Base-by-base conservation (phyloP, 768 basidiomycete species). In the Suillus placidus region DNA sequence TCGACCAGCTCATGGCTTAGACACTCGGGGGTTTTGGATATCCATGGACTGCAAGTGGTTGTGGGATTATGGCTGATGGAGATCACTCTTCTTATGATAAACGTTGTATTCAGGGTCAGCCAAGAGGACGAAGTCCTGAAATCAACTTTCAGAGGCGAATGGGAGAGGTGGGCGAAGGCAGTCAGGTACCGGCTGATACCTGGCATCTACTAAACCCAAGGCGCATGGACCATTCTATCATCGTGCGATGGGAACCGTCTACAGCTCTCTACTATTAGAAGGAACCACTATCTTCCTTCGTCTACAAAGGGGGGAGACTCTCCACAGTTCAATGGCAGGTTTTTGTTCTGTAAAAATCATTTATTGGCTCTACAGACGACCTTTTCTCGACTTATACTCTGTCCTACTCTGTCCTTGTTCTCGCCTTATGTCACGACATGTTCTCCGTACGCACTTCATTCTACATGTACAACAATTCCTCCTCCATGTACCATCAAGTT, bases 161-260 rank as follows among this genome's bases (percentile, higher is more conserved):
- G 57, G 57, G 23, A 58, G 23, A 26, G 5, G 8, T 80, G 75
- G 73, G 76, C 73, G 4, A 55, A 40, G 6, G 60, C 52, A 16
- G 77, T 78, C 3, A 71, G 71, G 30, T 78, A 74, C 43, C 71
- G 68, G 38, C 64, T 81, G 23, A 61, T 81, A 30, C 80, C 80
- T 4, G 68, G 72, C 14, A 47, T 79, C 3, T 79, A 70, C 63
- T 80, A 61, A 42, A 26, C 20, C 26, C 14, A 55, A n/a, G 9
- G 32, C 10, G 30, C 32, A 34, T 35, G 20, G 18, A 35, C 10
- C 20, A 34, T 34, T 13, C 20, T n/a, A 34, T 30, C 9, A 18
- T 18, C 10, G 30, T 52, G 51, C 30, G 16, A 18, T 8, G 30
- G 8, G 26, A 52, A 18, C 7, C 26, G 49, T 51, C 26, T 26